Base-by-base conservation (phyloP, 2,329 filamentous ascomycete species). In the Tolypocladium amazonense region DNA sequence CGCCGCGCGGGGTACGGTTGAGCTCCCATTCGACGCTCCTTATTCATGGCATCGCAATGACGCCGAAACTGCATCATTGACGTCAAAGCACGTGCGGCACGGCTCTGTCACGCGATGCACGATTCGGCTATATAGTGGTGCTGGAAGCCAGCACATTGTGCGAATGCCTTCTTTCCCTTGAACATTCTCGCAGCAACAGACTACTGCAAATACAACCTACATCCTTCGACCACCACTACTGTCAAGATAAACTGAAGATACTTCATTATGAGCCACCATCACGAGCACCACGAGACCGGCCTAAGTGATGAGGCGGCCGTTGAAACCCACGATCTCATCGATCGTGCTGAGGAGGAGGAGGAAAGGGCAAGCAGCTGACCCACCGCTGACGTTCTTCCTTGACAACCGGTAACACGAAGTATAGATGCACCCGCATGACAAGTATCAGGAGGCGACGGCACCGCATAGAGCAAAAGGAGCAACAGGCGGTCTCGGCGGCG, bases 321-420 rank as follows among this genome's bases (percentile, higher is more conserved):
- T 8, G 71, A 72, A 58, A 60, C 61, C 8, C 72, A 73, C 54
- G 72, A 73, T 23, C 65, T 73, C 53, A 73, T 73, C 23, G 70
- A 73, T 56, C 58, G 65, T 4, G 72, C 71, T 37, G 72, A 73
- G 56, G n/a, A 66, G 0, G 59, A 61, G 33, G 59, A 61, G n/a
- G 57, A 61, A 23, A 54, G 35, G 43, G 58, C 38, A 57, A 35
- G 56, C 11, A 35, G n/a, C 27, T n/a, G 20, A 14, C 11, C 41
- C 15, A 18, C 12, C 8, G 20, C 30, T 8, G 20, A 20, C 4
- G 1, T 9, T 11, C 33, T 11, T 18, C 35, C 8, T 37, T 30
- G 23, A 60, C 37, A 27, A 3, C 7, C 8, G 3, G 1, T n/a
- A 37, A 54, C 50, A 33, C 15, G 27, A 54, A 11, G 0, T 0